Evolutionary conservation across 306 rosid genomes (phyloP).

Genomic region (Spatholobus suberectus): DNA sequence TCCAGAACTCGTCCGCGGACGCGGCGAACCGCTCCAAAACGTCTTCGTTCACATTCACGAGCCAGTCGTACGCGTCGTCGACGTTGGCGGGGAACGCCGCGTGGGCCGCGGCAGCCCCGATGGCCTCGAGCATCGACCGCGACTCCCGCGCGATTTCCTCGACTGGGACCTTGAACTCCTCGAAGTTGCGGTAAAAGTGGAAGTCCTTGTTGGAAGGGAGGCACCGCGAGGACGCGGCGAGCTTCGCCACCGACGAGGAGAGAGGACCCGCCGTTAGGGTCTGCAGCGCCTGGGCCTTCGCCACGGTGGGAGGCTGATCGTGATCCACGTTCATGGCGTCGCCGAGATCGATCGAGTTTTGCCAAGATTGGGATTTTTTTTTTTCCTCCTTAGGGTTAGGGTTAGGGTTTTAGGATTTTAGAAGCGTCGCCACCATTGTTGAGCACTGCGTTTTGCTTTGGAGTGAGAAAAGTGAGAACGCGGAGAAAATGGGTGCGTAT

Average conservation of each 20-base stretch:
- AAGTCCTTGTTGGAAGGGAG: constrained; percentile 73
- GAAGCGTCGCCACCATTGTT: not conserved
- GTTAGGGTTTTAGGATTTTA: constrained; percentile 44
- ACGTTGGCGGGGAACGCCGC: constrained; percentile 56
- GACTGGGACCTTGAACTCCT: constrained; percentile 65
- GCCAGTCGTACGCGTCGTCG: constrained; percentile 79
- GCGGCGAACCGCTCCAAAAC: constrained; percentile 64
- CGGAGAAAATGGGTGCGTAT: not conserved
- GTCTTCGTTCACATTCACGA: constrained; percentile 77
- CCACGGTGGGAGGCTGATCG: constrained; percentile 49
- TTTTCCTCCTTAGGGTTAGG: constrained; percentile 24
- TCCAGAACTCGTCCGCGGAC: constrained; percentile 69
- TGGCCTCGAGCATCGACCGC: constrained; percentile 66
- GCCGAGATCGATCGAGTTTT: constrained; percentile 12
- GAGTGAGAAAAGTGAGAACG: not conserved
- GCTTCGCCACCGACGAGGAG: constrained; percentile 62
- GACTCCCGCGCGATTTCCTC: constrained; percentile 57
- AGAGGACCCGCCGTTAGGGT: constrained; percentile 56
- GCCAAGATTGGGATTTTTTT: not conserved
- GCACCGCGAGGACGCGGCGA: constrained; percentile 66
- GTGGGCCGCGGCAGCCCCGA: constrained; percentile 55
- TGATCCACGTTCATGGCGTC: constrained; percentile 59
- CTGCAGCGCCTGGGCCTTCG: constrained; percentile 50
- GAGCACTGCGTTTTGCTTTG: not conserved
- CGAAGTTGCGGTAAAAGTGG: constrained; percentile 70